phyloP scores from a whole-genome alignment of 495 filamentous ascomycete species.

The Lasiosphaeriaceae sp. region DNA sequence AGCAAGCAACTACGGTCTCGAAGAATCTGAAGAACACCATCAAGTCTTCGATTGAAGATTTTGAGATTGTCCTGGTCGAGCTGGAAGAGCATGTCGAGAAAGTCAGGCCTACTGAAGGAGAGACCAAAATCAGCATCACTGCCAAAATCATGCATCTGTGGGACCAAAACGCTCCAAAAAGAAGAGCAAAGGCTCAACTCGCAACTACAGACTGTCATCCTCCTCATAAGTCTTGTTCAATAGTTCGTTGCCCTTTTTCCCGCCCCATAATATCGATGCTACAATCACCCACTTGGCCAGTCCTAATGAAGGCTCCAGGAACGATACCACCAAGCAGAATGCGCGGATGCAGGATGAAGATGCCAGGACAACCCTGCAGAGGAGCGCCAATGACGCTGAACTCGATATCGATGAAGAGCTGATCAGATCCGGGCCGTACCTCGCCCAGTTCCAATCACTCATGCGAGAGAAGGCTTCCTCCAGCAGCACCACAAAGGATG shows the following conservation, averaged over 20 bases:
- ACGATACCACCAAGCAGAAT: not conserved
- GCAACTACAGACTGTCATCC: not conserved
- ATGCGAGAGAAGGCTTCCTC: not conserved
- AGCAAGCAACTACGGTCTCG: not conserved
- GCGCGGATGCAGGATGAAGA: not conserved
- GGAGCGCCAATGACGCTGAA: not conserved
- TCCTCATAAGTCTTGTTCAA: not conserved
- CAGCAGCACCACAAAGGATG: not conserved
- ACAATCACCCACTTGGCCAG: not conserved
- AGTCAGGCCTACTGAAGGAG: not conserved
- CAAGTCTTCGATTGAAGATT: not conserved
- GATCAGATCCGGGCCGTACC: not conserved
- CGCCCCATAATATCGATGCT: not conserved
- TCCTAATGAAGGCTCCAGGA: not conserved
- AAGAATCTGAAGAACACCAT: not conserved
- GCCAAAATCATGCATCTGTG: not conserved
- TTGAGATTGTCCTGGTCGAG: not conserved
- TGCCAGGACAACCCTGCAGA: not conserved
- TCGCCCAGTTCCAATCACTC: not conserved
- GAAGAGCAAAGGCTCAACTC: constrained; percentile 1
- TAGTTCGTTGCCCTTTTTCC: not conserved
- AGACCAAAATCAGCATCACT: not conserved
- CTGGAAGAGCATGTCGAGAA: not conserved
- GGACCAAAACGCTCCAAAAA: not conserved
- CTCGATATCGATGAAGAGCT: not conserved